Conservation (phyloP, 306 rosid genomes). For the Albizia julibrissin region DNA sequence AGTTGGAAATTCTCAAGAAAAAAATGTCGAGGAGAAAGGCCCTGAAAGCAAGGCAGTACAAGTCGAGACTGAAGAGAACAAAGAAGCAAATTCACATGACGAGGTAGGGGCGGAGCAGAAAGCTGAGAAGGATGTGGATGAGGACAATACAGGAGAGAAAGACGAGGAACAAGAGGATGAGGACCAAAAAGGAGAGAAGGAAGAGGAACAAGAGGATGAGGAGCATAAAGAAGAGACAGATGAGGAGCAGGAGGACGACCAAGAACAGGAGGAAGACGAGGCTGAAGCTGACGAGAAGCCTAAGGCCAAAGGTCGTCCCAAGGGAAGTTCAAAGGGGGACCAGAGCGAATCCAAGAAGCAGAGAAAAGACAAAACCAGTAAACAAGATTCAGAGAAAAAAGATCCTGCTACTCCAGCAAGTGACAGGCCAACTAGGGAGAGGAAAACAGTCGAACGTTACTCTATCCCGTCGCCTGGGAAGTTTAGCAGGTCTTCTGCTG, state of each 20-base stretch:
- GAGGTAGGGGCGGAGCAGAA: conserved; percentile 9
- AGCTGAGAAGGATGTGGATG: conserved; percentile 2
- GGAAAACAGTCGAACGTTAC: conserved; percentile 82
- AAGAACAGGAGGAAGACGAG: conserved; percentile 29
- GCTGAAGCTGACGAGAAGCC: conserved; percentile 33
- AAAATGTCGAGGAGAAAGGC: conserved; percentile 16
- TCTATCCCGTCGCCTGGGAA: conserved; percentile 54
- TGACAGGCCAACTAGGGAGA: conserved; percentile 87
- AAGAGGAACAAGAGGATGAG: conserved; percentile 7
- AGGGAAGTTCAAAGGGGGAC: conserved; percentile 30
- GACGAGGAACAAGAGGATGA: background rate
- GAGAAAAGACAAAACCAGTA: conserved; percentile 21
- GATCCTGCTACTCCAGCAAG: conserved; percentile 57
- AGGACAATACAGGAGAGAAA: background rate
- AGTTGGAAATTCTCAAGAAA: conserved; percentile 16
- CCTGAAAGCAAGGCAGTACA: conserved; percentile 7
- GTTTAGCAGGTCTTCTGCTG: conserved; percentile 52
- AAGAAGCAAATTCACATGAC: background rate
- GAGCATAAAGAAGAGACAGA: background rate
- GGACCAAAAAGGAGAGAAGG: background rate
- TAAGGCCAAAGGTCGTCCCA: conserved; percentile 29
- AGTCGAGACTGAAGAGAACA: background rate
- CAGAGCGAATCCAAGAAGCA: conserved; percentile 29
- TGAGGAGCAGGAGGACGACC: conserved; percentile 4
- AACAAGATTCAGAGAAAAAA: conserved; percentile 22